Conservation (phyloP, 2,329 filamentous ascomycete species). For the Epichloe gansuensis region DNA sequence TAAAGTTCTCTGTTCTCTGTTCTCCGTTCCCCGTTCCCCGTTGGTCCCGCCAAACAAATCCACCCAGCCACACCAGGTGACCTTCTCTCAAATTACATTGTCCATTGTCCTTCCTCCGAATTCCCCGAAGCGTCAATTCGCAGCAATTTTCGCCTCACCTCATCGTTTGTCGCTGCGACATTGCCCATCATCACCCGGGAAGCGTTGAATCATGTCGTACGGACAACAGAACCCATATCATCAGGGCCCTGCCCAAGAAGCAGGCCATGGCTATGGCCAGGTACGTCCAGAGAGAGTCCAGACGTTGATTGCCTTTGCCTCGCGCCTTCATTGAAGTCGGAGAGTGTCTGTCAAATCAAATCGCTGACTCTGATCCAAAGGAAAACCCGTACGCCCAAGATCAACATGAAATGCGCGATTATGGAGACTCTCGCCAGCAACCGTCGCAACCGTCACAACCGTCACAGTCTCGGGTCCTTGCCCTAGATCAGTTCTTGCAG, state of each 20-base stretch:
- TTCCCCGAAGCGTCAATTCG: not conserved
- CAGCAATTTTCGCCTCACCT: constrained; percentile 2
- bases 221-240: constrained; percentile 13
- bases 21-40: not conserved
- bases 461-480: constrained; percentile 23
- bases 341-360: not conserved
- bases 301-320: not conserved
- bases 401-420: constrained; percentile 44
- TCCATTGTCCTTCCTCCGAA: not conserved
- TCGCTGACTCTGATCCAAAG: not conserved
- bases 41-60: not conserved
- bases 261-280: constrained; percentile 9
- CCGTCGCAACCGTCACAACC: constrained; percentile 15
- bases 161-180: not conserved
- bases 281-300: constrained; percentile 2
- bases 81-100: constrained; percentile 5
- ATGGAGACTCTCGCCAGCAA: constrained; percentile 20
- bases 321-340: not conserved
- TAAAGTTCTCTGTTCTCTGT: not conserved
- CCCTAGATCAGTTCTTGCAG: constrained; percentile 55
- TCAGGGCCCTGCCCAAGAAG: constrained; percentile 11
- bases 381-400: constrained; percentile 16
- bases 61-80: not conserved
- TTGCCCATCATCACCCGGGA: not conserved
- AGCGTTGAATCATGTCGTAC: constrained; percentile 12